Percentiles rank a stretch among this genome's conserved stretches.
These are phyloP conservation scores for Pseudogymnoascus sp. DNA, from an alignment of 2,329 filamentous ascomycete species.

Conservation along the genomic window DNA sequence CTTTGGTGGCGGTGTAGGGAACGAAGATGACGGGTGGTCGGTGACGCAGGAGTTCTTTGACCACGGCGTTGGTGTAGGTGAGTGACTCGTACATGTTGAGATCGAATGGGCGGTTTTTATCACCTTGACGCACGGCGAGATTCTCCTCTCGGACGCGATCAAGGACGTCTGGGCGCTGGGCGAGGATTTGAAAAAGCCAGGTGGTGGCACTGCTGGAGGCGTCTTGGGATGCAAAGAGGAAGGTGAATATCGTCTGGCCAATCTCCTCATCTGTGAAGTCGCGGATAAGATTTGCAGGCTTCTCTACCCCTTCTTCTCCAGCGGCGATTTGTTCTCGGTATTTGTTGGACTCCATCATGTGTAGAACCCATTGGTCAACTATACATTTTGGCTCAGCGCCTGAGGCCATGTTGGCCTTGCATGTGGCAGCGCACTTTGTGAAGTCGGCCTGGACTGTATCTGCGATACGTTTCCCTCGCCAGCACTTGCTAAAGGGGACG, in stretches of 20 bases:
- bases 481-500: slow-evolving; percentile 66
- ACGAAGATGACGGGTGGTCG: slow-evolving; percentile 47
- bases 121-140: slow-evolving; percentile 35
- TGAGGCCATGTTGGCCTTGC: slow-evolving; percentile 62
- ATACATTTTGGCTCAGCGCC: slow-evolving; percentile 64
- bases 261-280: slow-evolving; percentile 44
- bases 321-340: slow-evolving; percentile 58
- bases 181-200: slow-evolving; percentile 45
- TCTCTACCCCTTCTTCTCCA: slow-evolving; percentile 39
- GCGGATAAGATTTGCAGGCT: slow-evolving; percentile 40
- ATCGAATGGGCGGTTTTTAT: slow-evolving; percentile 34
- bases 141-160: slow-evolving; percentile 41
- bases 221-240: slow-evolving; percentile 46
- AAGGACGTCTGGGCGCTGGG: slow-evolving; percentile 42
- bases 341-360: slow-evolving; percentile 62
- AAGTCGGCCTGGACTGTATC: slow-evolving; percentile 66
- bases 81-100: slow-evolving; percentile 41
- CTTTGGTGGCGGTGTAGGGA: slow-evolving; percentile 41
- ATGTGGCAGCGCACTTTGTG: slow-evolving; percentile 60
- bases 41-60: slow-evolving; percentile 46
- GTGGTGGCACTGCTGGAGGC: slow-evolving; percentile 46
- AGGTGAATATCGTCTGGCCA: slow-evolving; percentile 43
- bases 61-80: slow-evolving; percentile 43
- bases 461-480: slow-evolving; percentile 67
- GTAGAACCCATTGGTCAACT: slow-evolving; percentile 67